Evolutionary conservation across 345 rosid genomes (phyloP).

Genomic region (Salix caprea): DNA sequence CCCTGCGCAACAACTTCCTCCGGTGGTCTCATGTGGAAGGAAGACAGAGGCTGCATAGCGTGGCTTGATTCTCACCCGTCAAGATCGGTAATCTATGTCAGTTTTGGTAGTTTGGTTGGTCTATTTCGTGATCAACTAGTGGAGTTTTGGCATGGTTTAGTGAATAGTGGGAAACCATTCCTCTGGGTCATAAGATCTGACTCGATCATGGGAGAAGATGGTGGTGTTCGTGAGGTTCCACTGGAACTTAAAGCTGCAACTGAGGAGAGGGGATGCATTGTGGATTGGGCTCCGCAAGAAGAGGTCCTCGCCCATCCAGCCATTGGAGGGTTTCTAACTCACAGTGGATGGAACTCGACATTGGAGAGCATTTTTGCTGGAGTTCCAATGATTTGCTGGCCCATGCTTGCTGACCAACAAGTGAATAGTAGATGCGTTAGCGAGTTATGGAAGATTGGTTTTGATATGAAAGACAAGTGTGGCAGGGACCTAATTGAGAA

Average conservation of each 20-base stretch:
- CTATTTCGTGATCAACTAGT: slow-evolving; percentile 4
- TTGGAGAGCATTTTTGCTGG: slow-evolving; percentile 32
- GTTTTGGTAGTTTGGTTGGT: slow-evolving; percentile 18
- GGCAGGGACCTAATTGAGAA: slow-evolving; percentile 19
- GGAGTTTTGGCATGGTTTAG: slow-evolving; percentile 25
- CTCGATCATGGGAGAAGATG: background rate
- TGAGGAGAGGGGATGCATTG: slow-evolving; percentile 5
- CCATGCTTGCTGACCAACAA: slow-evolving; percentile 29
- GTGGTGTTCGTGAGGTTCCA: background rate
- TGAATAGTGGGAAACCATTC: slow-evolving; percentile 18
- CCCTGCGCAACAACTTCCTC: background rate
- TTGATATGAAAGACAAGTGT: slow-evolving; percentile 35
- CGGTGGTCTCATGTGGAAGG: background rate
- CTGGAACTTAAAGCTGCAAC: background rate
- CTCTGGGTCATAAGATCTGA: slow-evolving; percentile 22
- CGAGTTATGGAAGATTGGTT: slow-evolving; percentile 28
- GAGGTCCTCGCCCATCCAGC: slow-evolving; percentile 26
- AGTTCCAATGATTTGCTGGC: slow-evolving; percentile 41
- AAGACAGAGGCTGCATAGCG: slow-evolving; percentile 14
- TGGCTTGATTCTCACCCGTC: slow-evolving; percentile 19
- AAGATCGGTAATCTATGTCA: background rate
- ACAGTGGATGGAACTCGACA: background rate
- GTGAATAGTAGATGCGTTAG: slow-evolving; percentile 36
- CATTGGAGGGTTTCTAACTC: slow-evolving; percentile 40
- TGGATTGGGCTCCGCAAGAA: slow-evolving; percentile 28